Conservation (phyloP, 164 flowering plant genomes). For the Liquidambar formosana region DNA sequence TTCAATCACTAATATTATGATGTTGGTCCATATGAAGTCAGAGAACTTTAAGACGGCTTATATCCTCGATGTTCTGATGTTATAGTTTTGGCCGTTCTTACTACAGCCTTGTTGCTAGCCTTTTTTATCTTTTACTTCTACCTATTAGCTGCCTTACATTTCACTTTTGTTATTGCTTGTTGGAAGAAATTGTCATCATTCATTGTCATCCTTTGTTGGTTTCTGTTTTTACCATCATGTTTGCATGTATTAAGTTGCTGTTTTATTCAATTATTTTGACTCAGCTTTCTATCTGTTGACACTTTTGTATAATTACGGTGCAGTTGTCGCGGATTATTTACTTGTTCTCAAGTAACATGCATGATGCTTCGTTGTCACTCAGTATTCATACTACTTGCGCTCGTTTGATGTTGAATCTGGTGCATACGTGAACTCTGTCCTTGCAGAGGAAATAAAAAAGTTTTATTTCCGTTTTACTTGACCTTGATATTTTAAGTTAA, state of each 20-base stretch:
- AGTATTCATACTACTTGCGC: conserved; percentile 99
- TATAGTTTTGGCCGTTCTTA: too few relatives aligned
- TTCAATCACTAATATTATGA: too few relatives aligned
- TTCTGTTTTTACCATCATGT: background rate
- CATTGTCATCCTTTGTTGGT: background rate
- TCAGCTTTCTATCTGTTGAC: conserved; percentile 2
- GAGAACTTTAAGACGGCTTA: too few relatives aligned
- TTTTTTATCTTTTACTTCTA: too few relatives aligned
- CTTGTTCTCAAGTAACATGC: conserved; percentile 98
- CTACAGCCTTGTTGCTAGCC: too few relatives aligned
- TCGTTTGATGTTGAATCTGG: conserved; percentile 98
- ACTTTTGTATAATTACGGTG: conserved; percentile 24
- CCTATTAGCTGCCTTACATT: too few relatives aligned
- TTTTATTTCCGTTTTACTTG: background rate
- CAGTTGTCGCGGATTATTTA: conserved; percentile 97
- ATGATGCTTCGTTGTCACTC: conserved; percentile 92
- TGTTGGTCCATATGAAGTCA: too few relatives aligned
- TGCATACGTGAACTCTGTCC: conserved; percentile 11
- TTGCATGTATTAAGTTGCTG: background rate
- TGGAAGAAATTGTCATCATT: background rate
- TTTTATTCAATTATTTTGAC: background rate
- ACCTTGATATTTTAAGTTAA: background rate
- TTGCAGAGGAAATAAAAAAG: background rate
- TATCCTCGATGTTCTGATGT: too few relatives aligned
- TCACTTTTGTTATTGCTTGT: background rate